These are phyloP conservation scores for Cucurbita pepo DNA, from an alignment of 306 rosid species.

Conservation along the genomic window DNA sequence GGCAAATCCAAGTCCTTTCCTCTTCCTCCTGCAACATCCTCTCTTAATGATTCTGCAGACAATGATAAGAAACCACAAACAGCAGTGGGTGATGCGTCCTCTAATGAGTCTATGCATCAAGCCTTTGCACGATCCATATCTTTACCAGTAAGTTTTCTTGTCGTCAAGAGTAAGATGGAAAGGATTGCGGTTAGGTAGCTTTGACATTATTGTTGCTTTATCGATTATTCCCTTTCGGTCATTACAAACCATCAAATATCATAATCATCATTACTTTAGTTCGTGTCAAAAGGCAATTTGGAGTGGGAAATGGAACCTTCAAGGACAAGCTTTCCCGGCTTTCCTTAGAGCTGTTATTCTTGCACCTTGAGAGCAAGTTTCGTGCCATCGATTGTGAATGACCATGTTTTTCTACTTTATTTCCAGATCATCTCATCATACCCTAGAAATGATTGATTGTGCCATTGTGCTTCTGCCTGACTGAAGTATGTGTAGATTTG, in stretches of 20 bases:
- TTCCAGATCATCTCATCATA: not conserved
- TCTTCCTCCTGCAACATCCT: slow-evolving; percentile 11
- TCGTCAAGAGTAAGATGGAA: not conserved
- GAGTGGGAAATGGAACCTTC: not conserved
- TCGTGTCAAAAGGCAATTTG: not conserved
- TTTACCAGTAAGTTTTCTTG: slow-evolving; percentile 30
- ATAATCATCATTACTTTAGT: not conserved
- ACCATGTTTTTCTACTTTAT: not conserved
- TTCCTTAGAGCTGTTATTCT: not conserved
- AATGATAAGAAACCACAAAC: slow-evolving; percentile 22
- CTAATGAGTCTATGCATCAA: slow-evolving; percentile 17
- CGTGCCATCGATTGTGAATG: not conserved
- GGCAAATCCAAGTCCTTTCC: slow-evolving; percentile 31
- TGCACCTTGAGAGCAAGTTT: not conserved
- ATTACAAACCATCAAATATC: not conserved
- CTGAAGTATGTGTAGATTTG: not conserved
- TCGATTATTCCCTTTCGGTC: not conserved
- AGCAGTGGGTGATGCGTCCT: slow-evolving; percentile 8
- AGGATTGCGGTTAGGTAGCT: not conserved
- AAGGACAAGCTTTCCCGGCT: not conserved
- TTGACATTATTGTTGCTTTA: not conserved
- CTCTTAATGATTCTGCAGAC: slow-evolving; percentile 17
- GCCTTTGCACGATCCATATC: slow-evolving; percentile 25
- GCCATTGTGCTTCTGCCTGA: not conserved
- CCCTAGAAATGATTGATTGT: no score